phyloP scores from a whole-genome alignment of 164 flowering plant species.

The Santalum album region DNA sequence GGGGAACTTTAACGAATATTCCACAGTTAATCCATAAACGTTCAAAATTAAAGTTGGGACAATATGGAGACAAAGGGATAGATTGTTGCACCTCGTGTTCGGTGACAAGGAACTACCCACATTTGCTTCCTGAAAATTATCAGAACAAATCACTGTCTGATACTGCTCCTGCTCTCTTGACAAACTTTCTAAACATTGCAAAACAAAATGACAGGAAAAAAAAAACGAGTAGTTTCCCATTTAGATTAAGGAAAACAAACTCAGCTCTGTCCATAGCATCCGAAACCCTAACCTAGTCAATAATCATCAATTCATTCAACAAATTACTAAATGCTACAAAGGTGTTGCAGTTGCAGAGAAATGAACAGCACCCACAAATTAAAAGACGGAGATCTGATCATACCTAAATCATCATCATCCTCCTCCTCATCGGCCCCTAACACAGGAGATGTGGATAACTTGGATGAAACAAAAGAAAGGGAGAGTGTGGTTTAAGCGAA shows the following conservation, averaged over 20 bases:
- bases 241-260: background rate
- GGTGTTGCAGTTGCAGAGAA: too few relatives aligned
- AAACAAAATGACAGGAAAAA: background rate
- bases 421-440: too few relatives aligned
- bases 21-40: too few relatives aligned
- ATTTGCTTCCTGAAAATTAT: slow-evolving; percentile 20
- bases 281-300: background rate
- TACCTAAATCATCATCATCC: too few relatives aligned
- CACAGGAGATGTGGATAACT: background rate
- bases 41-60: too few relatives aligned
- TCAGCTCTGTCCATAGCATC: background rate
- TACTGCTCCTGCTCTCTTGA: slow-evolving; percentile 18
- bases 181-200: slow-evolving; percentile 22
- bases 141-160: slow-evolving; percentile 6
- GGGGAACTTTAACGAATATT: too few relatives aligned
- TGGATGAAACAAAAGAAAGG: background rate
- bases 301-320: too few relatives aligned
- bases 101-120: slow-evolving; percentile 10
- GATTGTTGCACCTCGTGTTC: slow-evolving; percentile 14
- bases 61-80: too few relatives aligned
- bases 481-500: too few relatives aligned
- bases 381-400: too few relatives aligned
- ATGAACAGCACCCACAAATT: too few relatives aligned
- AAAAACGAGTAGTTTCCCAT: background rate
- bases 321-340: background rate